phyloP scores from a whole-genome alignment of 768 basidiomycete genomes.

The Serendipita vermifera region DNA sequence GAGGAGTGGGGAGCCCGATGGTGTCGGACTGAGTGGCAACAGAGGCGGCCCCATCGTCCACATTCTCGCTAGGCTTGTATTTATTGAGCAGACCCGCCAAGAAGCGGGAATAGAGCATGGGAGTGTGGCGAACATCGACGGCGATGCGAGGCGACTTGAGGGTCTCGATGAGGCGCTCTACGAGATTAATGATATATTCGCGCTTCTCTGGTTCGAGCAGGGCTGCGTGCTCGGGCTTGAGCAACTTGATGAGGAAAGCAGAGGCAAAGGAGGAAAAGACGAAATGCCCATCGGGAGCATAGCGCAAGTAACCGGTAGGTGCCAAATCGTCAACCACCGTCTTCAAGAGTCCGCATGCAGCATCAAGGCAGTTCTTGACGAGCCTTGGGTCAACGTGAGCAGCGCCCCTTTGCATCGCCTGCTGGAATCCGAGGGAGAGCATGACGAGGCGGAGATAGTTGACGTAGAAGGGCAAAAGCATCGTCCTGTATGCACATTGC shows the following conservation, averaged over 20 bases:
- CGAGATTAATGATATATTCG: conserved; percentile 56
- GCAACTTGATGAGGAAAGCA: conserved; percentile 70
- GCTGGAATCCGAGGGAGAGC: conserved; percentile 79
- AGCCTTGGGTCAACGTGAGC: conserved; percentile 51
- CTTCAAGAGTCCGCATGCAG: conserved; percentile 54
- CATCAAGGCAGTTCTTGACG: conserved; percentile 57
- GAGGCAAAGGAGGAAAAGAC: conserved; percentile 71
- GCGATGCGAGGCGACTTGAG: conserved; percentile 59
- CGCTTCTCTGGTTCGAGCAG: conserved; percentile 52
- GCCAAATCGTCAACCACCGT: conserved; percentile 52
- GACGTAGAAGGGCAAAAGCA: conserved; percentile 57
- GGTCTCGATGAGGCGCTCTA: conserved; percentile 58
- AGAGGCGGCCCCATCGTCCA: not conserved
- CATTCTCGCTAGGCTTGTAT: conserved; percentile 15
- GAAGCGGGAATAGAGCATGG: conserved; percentile 68
- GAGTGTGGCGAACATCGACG: conserved; percentile 71
- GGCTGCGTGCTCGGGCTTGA: conserved; percentile 60
- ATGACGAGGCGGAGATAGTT: conserved; percentile 70
- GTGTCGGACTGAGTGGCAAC: no score
- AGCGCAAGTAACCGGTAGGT: conserved; percentile 64
- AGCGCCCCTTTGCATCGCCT: conserved; percentile 61
- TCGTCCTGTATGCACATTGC: not conserved
- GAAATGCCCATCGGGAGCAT: conserved; percentile 55
- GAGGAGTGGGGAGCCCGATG: not conserved
- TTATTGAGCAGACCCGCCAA: conserved; percentile 55